Percentiles rank a stretch among this genome's conserved stretches.
phyloP scores from a whole-genome alignment of 2,329 filamentous ascomycete species.

The Scedosporium apiospermum region DNA sequence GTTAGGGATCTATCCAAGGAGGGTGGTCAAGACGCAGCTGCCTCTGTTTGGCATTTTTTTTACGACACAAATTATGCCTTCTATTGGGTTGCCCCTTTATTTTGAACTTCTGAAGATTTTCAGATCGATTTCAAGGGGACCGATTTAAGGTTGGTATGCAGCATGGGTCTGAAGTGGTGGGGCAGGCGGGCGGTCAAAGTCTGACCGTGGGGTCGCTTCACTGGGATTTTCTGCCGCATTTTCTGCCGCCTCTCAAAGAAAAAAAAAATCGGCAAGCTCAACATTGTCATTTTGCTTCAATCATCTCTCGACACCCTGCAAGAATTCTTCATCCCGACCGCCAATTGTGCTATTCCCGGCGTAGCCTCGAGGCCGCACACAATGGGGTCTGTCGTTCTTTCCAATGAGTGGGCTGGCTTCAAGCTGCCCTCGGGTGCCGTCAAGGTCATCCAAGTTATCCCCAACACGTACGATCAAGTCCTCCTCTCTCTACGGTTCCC shows the following conservation, averaged over 20 bases:
- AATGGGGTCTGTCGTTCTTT: conserved; percentile 31
- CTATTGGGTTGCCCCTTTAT: too few relatives aligned
- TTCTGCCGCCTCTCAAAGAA: not conserved
- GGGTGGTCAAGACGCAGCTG: too few relatives aligned
- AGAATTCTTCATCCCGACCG: not conserved
- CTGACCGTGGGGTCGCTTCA: not conserved
- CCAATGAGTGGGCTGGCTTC: conserved; percentile 51
- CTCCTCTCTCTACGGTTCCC: conserved; percentile 1
- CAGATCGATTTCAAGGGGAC: too few relatives aligned
- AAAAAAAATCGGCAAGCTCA: not conserved
- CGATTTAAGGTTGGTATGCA: not conserved
- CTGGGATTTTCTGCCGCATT: not conserved
- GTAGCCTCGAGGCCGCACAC: not conserved
- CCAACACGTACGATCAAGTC: conserved; percentile 43
- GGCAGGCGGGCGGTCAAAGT: not conserved
- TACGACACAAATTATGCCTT: too few relatives aligned
- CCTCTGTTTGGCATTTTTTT: too few relatives aligned
- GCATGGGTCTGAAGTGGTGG: not conserved
- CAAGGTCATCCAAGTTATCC: conserved; percentile 46
- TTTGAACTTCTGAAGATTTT: too few relatives aligned
- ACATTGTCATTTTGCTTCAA: not conserved
- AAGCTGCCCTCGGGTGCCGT: conserved; percentile 49
- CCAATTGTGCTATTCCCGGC: not conserved
- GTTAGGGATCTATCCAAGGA: too few relatives aligned
- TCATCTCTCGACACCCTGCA: not conserved